A percentile compares a stretch with the other conserved stretches of the same genome.
Evolutionary conservation across 768 basidiomycete genomes (phyloP).

Genomic region (Boletus bicolor): DNA sequence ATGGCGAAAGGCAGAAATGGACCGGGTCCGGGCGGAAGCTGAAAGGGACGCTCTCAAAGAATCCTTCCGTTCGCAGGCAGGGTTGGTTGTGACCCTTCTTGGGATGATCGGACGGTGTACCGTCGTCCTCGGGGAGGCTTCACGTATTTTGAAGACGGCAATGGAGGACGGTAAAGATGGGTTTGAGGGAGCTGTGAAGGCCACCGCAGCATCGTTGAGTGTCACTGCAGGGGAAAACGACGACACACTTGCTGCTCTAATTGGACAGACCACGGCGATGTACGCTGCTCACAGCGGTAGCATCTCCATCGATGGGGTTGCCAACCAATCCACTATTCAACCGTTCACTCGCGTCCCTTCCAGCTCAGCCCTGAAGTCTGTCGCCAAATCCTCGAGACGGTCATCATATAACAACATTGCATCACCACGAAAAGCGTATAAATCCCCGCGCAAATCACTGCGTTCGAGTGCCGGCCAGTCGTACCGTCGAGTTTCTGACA

Average conservation of each 20-base stretch:
- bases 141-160: slow-evolving; percentile 41
- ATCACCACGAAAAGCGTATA: slow-evolving; percentile 50
- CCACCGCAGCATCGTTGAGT: slow-evolving; percentile 50
- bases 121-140: slow-evolving; percentile 61
- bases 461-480: slow-evolving; percentile 63
- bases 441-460: slow-evolving; percentile 69
- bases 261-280: slow-evolving; percentile 64
- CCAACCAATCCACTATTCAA: slow-evolving; percentile 41
- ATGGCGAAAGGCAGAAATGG: slow-evolving; percentile 67
- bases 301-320: slow-evolving; percentile 46
- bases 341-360: slow-evolving; percentile 45
- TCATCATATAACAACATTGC: slow-evolving; percentile 39
- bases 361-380: slow-evolving; percentile 49
- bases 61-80: slow-evolving; percentile 62
- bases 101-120: slow-evolving; percentile 81
- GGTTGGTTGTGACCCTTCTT: slow-evolving; percentile 64
- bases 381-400: slow-evolving; percentile 40
- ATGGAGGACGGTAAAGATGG: slow-evolving; percentile 33
- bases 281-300: slow-evolving; percentile 44
- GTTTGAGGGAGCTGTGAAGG: slow-evolving; percentile 43
- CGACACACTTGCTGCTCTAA: slow-evolving; percentile 58
- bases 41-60: slow-evolving; percentile 62
- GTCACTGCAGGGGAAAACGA: slow-evolving; percentile 66
- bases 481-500: slow-evolving; percentile 62
- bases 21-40: slow-evolving; percentile 59